phyloP scores from a whole-genome alignment of 176 grass and related monocot genomes.

The Cenchrus fungigraminus region DNA sequence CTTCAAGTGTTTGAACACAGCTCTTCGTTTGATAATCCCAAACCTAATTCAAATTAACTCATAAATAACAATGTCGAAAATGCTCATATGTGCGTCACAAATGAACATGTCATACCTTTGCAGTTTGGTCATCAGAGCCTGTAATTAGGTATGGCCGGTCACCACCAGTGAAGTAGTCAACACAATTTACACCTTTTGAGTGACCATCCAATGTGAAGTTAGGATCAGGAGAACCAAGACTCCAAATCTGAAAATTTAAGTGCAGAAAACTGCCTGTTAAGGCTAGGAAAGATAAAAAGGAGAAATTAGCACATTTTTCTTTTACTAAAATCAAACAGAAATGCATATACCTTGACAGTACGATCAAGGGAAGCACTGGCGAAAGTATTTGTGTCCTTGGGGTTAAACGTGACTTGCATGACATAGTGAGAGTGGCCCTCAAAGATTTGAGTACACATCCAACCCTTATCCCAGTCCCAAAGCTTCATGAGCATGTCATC shows the following conservation, averaged over 20 bases:
- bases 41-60: slow-evolving; percentile 55
- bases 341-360: slow-evolving; percentile 72
- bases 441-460: slow-evolving; percentile 83
- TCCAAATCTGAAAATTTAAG: slow-evolving; percentile 63
- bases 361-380: slow-evolving; percentile 93
- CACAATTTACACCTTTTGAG: slow-evolving; percentile 76
- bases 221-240: slow-evolving; percentile 79
- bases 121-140: slow-evolving; percentile 79
- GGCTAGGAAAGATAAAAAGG: not conserved
- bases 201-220: slow-evolving; percentile 80
- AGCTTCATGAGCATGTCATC: slow-evolving; percentile 86
- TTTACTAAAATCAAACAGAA: slow-evolving; percentile 8
- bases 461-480: slow-evolving; percentile 83
- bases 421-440: slow-evolving; percentile 86
- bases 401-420: slow-evolving; percentile 81
- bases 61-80: slow-evolving; percentile 14
- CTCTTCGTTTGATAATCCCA: slow-evolving; percentile 85
- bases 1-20: slow-evolving; percentile 81
- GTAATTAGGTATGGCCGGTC: slow-evolving; percentile 91
- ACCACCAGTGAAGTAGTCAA: slow-evolving; percentile 85
- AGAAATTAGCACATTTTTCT: not conserved
- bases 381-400: slow-evolving; percentile 83
- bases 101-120: slow-evolving; percentile 48
- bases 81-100: not conserved
- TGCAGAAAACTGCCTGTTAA: slow-evolving; percentile 2